Base-by-base conservation (phyloP, 1,139 yeast genomes). In the Kodamaea plutei region DNA sequence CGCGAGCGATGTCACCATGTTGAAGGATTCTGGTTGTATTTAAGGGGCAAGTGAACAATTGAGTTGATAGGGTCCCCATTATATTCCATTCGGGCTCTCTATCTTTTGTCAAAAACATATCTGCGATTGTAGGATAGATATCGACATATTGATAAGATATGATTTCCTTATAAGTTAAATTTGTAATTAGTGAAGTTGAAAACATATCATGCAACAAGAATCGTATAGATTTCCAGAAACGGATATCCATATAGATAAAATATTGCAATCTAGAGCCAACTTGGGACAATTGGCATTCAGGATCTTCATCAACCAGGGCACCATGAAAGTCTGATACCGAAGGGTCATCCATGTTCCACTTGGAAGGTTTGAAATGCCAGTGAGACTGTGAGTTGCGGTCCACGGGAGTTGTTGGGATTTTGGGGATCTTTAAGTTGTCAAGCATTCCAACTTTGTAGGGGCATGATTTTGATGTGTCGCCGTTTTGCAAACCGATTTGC, bases 81-180 rank as follows among this genome's bases (percentile, higher is more conserved):
- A 87, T 68, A 23, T 88, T 83, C 40, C 75, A 66, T 44, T 89
- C 96, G 0, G 95, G 93, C 38, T 88, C 96, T 28, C 89, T 64
- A 39, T 84, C 95, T 34, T 77, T 69, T 0, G 73, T 66, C 37
- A 80, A 70, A 52, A 74, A 87, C 69, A 75, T 72, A 44, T 87
- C 89, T 1, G 87, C 78, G n/a, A 88, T 60, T 3, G 75, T 70
- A 0, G 94, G 88, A 50, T 89, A 88, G 1, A 87, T 64, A 44
- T 87, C 94, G 25, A 88, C 83, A 48, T 87, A 88, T 47, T 87
- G 93, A 23, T 78, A 76, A 8, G 87, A 83, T 25, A 87, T 61
- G 19, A 78, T 61, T 18, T 70, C 58, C 48, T 82, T 81, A 48
- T 69, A 79, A 8, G 58, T 61, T 33, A 76, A 66, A 42, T 79